Percentiles rank a stretch among this genome's conserved stretches.
These are phyloP conservation scores for Iris pallida DNA, from an alignment of 116 monocot species.

Conservation along the genomic window DNA sequence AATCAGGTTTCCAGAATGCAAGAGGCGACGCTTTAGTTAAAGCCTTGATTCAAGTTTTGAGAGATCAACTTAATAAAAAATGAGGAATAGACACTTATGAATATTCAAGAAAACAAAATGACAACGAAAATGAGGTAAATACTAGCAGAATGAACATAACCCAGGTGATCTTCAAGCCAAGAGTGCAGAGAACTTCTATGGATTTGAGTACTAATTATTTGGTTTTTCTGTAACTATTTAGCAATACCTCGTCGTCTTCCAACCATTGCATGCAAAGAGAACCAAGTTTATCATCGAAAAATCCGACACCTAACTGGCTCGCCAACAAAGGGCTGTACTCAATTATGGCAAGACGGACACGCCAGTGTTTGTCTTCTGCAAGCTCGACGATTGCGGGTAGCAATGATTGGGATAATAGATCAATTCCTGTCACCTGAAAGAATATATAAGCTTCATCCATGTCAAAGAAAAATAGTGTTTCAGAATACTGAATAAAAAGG, in stretches of 20 bases:
- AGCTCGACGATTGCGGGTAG: slow-evolving; percentile 85
- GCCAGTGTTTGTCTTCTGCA: slow-evolving; percentile 84
- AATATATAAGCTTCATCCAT: neutral
- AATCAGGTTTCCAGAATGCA: too few species aligned
- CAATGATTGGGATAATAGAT: slow-evolving; percentile 73
- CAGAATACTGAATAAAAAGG: neutral
- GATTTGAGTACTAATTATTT: neutral
- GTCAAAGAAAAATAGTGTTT: neutral
- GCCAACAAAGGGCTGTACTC: slow-evolving; percentile 78
- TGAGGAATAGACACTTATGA: too few species aligned
- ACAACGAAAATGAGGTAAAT: too few species aligned
- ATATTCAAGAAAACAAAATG: too few species aligned
- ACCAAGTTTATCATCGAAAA: slow-evolving; percentile 94
- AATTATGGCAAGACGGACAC: slow-evolving; percentile 85
- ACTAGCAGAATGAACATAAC: too few species aligned
- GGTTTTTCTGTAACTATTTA: neutral
- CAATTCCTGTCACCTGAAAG: slow-evolving; percentile 76
- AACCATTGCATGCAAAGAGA: slow-evolving; percentile 98
- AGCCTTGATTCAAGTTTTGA: too few species aligned
- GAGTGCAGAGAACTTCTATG: too few species aligned
- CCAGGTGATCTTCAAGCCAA: too few species aligned
- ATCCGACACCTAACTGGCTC: slow-evolving; percentile 53
- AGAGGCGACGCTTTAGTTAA: too few species aligned
- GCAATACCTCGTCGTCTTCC: slow-evolving; percentile 89
- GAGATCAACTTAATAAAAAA: too few species aligned